Base-by-base conservation (phyloP, 345 rosid species). In the Arabidopsis suecica region DNA sequence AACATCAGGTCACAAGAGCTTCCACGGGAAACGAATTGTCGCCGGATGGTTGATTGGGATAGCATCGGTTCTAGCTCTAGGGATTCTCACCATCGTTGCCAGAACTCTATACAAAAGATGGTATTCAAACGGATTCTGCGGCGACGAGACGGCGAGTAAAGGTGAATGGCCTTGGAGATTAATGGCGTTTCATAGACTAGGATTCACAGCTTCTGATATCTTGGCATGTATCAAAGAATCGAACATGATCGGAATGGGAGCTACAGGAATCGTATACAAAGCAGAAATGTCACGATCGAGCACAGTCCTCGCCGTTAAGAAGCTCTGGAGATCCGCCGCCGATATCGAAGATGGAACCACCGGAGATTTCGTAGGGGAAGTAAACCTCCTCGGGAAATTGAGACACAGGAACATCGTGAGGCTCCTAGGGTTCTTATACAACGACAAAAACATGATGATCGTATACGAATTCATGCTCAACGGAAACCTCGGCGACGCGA, bases 91-190 rank as follows among this genome's bases (percentile, higher is more conserved):
- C 44, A 68, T 88, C n/a, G 72, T 77, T 22, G 79, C 79, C 32
- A 68, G 86, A 54, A 68, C 69, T 49, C 49, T 88, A 22, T 88
- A 88, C 65, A 86, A 82, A 57, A 86, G 72, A 73, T 86, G 91
- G 92, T 77, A 85, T 40, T 58, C 84, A 0, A 72, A 75, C 47
- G 87, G 91, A 42, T 77, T 84, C 76, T 87, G 90, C 81, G 82
- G 84, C 6, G 83, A 78, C 60, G 89, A 83, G 62, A 78, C 77
- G 62, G 78, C 80, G 6, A 87, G 81, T 48, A 79, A 73, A 66
- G 86, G 88, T 23, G 90, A 88, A 65, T 95, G 99, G 97, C 97
- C 99, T 1, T 95, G 99, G 99, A 86, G 88, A 77, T 58, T 91
- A 48, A 81, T 85, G 88, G 97, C 93, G 78, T 95, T 91, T 87